A percentile compares a stretch with the other conserved stretches of the same genome.
Conservation (phyloP, 2,329 filamentous ascomycete species). For the Pseudogymnoascus sp. region DNA sequence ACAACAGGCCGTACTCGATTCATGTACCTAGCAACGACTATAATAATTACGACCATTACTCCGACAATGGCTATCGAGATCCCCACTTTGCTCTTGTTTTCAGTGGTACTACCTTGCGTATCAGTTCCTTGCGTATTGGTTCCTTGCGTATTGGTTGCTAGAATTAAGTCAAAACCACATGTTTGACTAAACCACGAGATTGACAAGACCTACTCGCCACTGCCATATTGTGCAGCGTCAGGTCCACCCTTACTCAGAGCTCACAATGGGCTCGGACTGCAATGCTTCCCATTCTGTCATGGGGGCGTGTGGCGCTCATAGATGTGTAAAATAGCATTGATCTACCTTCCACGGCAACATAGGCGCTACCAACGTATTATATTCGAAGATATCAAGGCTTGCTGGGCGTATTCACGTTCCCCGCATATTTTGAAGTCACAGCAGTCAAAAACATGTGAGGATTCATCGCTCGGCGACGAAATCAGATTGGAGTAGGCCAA, state of each 20-base stretch:
- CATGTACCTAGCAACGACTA: not conserved
- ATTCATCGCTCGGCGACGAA: not conserved
- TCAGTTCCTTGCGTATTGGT: too few species aligned
- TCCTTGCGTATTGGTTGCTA: too few species aligned
- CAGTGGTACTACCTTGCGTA: not conserved
- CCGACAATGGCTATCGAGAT: not conserved
- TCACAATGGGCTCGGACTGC: not conserved
- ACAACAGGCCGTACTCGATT: not conserved
- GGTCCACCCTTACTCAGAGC: not conserved
- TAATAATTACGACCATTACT: not conserved
- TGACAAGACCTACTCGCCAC: not conserved
- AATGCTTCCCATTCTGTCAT: not conserved
- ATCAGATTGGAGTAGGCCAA: slow-evolving; percentile 7
- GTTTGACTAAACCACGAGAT: not conserved
- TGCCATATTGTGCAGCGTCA: not conserved
- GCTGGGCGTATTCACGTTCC: not conserved
- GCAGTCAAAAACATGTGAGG: not conserved
- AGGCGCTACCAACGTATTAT: not conserved
- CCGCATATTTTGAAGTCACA: not conserved
- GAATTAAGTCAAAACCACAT: not conserved
- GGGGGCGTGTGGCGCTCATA: not conserved
- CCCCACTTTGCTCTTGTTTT: not conserved
- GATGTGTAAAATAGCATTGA: not conserved
- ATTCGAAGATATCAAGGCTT: not conserved
- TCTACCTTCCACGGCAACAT: not conserved